Conservation (phyloP, 1,284 basidiomycete genomes). For the Anthracocystis panici-leucophaei region DNA sequence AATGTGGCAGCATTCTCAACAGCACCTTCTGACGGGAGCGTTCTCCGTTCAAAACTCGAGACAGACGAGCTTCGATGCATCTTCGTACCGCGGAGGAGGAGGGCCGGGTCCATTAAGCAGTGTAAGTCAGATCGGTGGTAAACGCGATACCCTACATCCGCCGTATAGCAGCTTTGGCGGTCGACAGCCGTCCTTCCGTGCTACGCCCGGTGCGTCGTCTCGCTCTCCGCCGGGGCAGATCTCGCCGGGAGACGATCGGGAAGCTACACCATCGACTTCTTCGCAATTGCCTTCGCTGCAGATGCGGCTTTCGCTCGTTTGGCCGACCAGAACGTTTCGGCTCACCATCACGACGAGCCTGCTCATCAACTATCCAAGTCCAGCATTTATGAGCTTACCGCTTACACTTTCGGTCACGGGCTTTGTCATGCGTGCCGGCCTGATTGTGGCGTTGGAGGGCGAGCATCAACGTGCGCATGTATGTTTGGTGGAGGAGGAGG, state of each 20-base stretch:
- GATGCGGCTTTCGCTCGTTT: conserved; percentile 58
- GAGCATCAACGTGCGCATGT: conserved; percentile 82
- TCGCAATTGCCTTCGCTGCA: conserved; percentile 56
- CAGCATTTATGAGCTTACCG: conserved; percentile 94
- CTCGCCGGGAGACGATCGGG: conserved; percentile 18
- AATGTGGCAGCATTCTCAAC: conserved; percentile 42
- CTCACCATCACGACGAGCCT: conserved; percentile 88
- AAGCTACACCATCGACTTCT: conserved; percentile 2
- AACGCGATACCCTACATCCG: conserved; percentile 35
- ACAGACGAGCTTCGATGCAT: conserved; percentile 40
- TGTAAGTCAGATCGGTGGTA: conserved; percentile 41
- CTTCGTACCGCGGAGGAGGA: conserved; percentile 29
- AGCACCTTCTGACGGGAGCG: conserved; percentile 2
- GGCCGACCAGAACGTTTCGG: conserved; percentile 62
- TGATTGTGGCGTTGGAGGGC: conserved; percentile 91
- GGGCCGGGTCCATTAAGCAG: conserved; percentile 45
- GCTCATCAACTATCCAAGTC: conserved; percentile 93
- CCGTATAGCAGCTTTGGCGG: conserved; percentile 20
- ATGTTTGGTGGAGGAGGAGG: conserved; percentile 74
- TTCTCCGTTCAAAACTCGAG: conserved; percentile 36
- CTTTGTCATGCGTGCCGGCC: conserved; percentile 84
- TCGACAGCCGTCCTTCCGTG: conserved; percentile 26
- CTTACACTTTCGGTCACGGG: conserved; percentile 91
- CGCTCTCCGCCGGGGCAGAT: conserved; percentile 32
- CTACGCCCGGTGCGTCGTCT: conserved; percentile 26